Conservation (phyloP, 257 asterid genomes). For the Nicotiana obtusifolia region DNA sequence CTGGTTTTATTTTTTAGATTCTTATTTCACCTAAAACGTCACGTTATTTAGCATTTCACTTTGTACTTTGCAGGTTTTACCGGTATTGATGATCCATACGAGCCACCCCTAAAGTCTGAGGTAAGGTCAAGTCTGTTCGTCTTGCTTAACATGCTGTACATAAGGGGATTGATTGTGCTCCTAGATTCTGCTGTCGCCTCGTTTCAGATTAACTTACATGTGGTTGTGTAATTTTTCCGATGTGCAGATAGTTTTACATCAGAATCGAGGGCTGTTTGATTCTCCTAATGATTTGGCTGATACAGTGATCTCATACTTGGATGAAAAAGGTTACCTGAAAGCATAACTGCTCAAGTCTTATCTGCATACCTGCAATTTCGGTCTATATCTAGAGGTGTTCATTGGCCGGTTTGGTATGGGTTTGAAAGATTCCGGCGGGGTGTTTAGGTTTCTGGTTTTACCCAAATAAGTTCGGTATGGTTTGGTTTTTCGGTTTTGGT, state of each 20-base stretch:
- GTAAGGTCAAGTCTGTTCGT: constrained; percentile 26
- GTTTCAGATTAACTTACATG: not conserved
- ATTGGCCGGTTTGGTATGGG: no score
- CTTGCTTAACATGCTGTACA: not conserved
- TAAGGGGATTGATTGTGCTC: constrained; percentile 3
- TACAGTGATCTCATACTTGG: constrained; percentile 59
- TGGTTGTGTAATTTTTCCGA: constrained; percentile 4
- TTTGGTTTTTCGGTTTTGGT: no score
- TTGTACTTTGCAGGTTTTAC: constrained; percentile 67
- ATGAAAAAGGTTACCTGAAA: constrained; percentile 59
- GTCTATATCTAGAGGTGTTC: not conserved
- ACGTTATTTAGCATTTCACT: not conserved
- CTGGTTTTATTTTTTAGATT: no score
- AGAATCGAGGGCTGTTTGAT: constrained; percentile 47
- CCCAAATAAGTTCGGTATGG: no score
- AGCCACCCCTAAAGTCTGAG: constrained; percentile 82
- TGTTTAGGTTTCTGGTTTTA: no score
- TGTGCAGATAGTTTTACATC: constrained; percentile 69
- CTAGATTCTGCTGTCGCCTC: not conserved
- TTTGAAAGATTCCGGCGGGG: no score
- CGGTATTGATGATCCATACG: constrained; percentile 96
- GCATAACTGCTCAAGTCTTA: constrained; percentile 28
- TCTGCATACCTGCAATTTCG: not conserved
- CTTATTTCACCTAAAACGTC: not conserved
- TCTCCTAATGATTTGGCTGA: constrained; percentile 72